These are phyloP conservation scores for Glomus cerebriforme DNA, from an alignment of 192 early-diverging fungal species.

Conservation along the genomic window DNA sequence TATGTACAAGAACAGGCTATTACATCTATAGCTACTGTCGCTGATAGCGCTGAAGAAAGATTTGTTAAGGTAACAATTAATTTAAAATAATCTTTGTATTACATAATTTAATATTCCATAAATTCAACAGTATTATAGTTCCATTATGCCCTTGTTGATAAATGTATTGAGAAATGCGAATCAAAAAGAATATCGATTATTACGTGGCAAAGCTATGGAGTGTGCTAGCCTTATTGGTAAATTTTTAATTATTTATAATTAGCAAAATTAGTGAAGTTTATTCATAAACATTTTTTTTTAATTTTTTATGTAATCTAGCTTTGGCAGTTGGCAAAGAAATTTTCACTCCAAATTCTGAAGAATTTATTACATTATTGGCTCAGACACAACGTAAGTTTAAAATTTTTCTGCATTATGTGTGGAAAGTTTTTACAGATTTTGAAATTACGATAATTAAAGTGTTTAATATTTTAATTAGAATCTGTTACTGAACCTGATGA, in stretches of 20 bases:
- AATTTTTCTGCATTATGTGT: too few species aligned
- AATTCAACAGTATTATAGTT: slow-evolving; percentile 69
- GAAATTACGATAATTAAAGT: not conserved
- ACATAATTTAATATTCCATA: not conserved
- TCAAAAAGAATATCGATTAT: slow-evolving; percentile 82
- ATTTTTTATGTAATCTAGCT: slow-evolving; percentile 41
- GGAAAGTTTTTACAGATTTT: not conserved
- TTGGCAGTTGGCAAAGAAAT: slow-evolving; percentile 91
- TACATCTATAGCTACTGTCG: slow-evolving; percentile 95
- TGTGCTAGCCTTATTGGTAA: slow-evolving; percentile 85
- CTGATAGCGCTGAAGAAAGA: slow-evolving; percentile 89
- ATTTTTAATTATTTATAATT: not conserved
- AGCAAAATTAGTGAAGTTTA: not conserved
- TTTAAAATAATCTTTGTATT: not conserved
- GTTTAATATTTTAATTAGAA: slow-evolving; percentile 29
- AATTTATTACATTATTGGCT: slow-evolving; percentile 80
- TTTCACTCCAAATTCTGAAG: slow-evolving; percentile 76
- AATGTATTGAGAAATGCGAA: slow-evolving; percentile 84
- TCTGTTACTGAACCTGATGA: slow-evolving; percentile 87
- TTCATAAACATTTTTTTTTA: not conserved
- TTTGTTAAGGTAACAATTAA: slow-evolving; percentile 62
- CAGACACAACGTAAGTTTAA: slow-evolving; percentile 63
- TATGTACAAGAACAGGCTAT: slow-evolving; percentile 99
- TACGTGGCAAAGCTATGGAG: slow-evolving; percentile 98
- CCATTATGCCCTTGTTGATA: slow-evolving; percentile 96